These are phyloP conservation scores for Lipomyces oligophaga DNA, from an alignment of 805 yeast genomes.

Conservation along the genomic window DNA sequence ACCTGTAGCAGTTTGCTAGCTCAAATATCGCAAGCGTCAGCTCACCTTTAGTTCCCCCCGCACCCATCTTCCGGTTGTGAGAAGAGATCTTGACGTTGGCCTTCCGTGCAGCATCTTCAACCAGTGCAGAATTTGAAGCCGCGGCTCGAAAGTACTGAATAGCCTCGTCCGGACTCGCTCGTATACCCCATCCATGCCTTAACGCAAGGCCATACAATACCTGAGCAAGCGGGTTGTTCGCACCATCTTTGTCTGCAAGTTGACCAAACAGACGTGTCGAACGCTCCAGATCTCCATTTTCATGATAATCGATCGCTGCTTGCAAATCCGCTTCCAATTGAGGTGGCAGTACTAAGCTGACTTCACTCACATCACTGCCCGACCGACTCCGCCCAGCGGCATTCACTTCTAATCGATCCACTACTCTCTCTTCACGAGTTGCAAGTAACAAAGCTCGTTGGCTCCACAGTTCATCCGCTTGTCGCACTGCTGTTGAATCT, in stretches of 20 bases:
- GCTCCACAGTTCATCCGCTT: too few relatives aligned
- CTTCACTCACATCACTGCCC: too few relatives aligned
- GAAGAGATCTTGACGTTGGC: constrained; percentile 10
- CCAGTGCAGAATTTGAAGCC: constrained; percentile 30
- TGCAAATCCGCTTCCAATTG: constrained; percentile 30
- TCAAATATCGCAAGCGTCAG: constrained; percentile 35
- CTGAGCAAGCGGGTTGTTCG: constrained; percentile 34
- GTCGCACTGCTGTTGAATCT: too few relatives aligned
- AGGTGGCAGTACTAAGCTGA: too few relatives aligned
- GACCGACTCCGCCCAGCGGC: too few relatives aligned
- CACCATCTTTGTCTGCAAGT: constrained; percentile 33
- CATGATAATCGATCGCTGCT: constrained; percentile 34
- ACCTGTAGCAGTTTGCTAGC: constrained; percentile 35
- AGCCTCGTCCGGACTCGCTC: constrained; percentile 26
- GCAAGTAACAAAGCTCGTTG: too few relatives aligned
- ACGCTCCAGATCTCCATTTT: constrained; percentile 27
- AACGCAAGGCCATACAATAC: constrained; percentile 34
- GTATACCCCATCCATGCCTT: constrained; percentile 38
- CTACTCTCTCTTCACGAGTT: too few relatives aligned
- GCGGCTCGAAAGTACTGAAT: constrained; percentile 32
- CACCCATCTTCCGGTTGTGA: constrained; percentile 15
- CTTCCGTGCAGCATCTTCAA: constrained; percentile 19
- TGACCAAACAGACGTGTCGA: constrained; percentile 25
- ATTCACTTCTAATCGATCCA: too few relatives aligned
- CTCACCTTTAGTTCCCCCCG: constrained; percentile 30